A percentile compares a stretch with the other conserved stretches of the same genome.
These are phyloP conservation scores for Wallemia mellicola DNA, from an alignment of 1,284 basidiomycete genomes.

Conservation along the genomic window DNA sequence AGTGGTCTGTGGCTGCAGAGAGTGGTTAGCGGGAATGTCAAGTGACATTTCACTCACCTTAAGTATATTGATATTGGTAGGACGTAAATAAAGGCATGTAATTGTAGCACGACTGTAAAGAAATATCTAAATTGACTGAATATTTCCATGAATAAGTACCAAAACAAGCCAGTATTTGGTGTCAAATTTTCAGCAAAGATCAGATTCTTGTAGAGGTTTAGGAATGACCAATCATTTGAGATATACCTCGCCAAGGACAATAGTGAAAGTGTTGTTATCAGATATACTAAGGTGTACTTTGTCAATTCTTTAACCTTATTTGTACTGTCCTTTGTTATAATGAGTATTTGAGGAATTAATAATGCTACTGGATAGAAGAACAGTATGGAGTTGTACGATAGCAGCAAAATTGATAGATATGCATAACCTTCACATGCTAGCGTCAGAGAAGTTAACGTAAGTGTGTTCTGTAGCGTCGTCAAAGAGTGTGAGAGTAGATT, in stretches of 20 bases:
- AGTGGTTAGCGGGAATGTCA: background rate
- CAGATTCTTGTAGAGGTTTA: slow-evolving; percentile 11
- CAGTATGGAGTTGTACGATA: slow-evolving; percentile 38
- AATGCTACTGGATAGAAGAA: slow-evolving; percentile 40
- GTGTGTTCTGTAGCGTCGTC: background rate
- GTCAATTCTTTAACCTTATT: background rate
- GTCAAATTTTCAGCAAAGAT: slow-evolving; percentile 41
- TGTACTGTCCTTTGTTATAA: slow-evolving; percentile 17
- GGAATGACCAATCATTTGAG: slow-evolving; percentile 22
- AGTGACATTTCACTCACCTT: background rate
- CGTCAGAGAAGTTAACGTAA: background rate
- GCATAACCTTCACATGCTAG: slow-evolving; percentile 10
- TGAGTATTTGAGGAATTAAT: slow-evolving; percentile 32
- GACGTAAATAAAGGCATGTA: slow-evolving; percentile 55
- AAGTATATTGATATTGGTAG: background rate
- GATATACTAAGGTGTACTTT: background rate
- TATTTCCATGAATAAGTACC: slow-evolving; percentile 99
- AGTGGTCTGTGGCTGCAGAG: slow-evolving; percentile 42
- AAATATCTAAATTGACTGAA: slow-evolving; percentile 92
- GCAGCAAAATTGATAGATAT: slow-evolving; percentile 27
- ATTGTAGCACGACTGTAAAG: slow-evolving; percentile 85
- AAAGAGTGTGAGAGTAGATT: background rate
- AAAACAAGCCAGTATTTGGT: slow-evolving; percentile 81
- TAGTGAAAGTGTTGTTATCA: too few relatives aligned
- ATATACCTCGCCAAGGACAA: too few relatives aligned